phyloP scores from a whole-genome alignment of 495 filamentous ascomycete species.

The Amphirosellinia nigrospora region DNA sequence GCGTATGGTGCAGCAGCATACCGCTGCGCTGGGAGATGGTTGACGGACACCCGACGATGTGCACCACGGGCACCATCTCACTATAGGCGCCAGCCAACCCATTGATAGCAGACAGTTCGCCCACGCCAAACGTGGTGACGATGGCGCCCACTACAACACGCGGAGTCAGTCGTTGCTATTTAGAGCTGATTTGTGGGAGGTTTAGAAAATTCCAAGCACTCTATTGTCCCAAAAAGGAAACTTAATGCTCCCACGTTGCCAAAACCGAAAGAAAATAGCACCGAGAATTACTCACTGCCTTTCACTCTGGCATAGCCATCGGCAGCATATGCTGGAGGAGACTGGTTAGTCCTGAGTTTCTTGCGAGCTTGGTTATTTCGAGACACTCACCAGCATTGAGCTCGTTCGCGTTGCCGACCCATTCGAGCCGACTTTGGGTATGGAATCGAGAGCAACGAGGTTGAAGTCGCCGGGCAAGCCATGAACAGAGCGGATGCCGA shows the following conservation, averaged over 20 bases:
- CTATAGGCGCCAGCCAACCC: constrained; percentile 74
- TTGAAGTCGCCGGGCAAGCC: constrained; percentile 83
- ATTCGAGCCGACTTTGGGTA: constrained; percentile 67
- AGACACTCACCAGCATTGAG: constrained; percentile 72
- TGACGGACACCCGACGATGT: constrained; percentile 78
- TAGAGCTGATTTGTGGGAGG: too few relatives aligned
- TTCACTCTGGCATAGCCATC: constrained; percentile 81
- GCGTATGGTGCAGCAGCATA: constrained; percentile 87
- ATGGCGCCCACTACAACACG: constrained; percentile 75
- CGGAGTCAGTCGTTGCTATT: too few relatives aligned
- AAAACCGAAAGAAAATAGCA: too few relatives aligned
- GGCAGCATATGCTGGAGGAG: constrained; percentile 67
- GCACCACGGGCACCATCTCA: constrained; percentile 78
- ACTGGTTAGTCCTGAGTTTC: constrained; percentile 55
- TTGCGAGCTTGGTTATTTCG: neutral
- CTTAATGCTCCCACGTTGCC: too few relatives aligned
- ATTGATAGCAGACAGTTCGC: constrained; percentile 78
- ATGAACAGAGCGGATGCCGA: constrained; percentile 71
- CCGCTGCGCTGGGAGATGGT: constrained; percentile 64
- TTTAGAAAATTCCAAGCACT: too few relatives aligned
- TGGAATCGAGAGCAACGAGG: constrained; percentile 69
- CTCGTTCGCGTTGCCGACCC: constrained; percentile 83
- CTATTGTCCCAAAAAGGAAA: too few relatives aligned
- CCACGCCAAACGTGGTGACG: constrained; percentile 81
- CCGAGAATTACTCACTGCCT: too few relatives aligned